Conservation (phyloP, 1,284 basidiomycete species). For the Vanrija pseudolonga region DNA sequence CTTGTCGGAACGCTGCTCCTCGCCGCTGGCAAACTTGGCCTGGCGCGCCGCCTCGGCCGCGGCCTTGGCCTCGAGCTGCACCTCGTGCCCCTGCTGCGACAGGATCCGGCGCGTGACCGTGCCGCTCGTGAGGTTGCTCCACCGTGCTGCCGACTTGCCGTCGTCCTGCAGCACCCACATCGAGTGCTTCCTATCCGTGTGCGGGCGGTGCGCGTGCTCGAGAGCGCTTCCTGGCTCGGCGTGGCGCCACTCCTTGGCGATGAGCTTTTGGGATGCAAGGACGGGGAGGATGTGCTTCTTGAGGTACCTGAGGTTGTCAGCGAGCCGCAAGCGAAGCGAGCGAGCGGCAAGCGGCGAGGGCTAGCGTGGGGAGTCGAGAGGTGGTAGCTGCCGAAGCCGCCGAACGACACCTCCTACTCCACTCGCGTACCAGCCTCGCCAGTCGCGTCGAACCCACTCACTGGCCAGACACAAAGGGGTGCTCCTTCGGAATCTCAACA, state of each 20-base stretch:
- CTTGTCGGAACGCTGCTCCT: slow-evolving; percentile 17
- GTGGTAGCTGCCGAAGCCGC: too few relatives aligned
- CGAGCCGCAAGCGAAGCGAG: too few relatives aligned
- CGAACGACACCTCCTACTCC: too few relatives aligned
- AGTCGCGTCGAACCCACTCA: slow-evolving; percentile 18
- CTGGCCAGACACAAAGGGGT: slow-evolving; percentile 40
- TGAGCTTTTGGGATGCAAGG: slow-evolving; percentile 33
- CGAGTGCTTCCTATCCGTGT: slow-evolving; percentile 2
- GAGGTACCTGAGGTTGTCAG: slow-evolving; percentile 29
- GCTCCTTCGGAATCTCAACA: slow-evolving; percentile 27
- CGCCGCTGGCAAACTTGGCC: not conserved
- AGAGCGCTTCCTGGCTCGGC: not conserved
- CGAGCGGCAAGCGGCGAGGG: too few relatives aligned
- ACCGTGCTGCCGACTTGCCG: not conserved
- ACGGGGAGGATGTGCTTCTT: slow-evolving; percentile 40
- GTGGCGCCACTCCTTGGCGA: slow-evolving; percentile 19
- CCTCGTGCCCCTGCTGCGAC: not conserved
- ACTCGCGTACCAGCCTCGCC: too few relatives aligned
- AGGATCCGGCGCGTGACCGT: not conserved
- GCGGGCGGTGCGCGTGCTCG: not conserved
- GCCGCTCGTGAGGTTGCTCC: not conserved
- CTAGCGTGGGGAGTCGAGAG: too few relatives aligned
- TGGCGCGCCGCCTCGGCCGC: slow-evolving; percentile 1
- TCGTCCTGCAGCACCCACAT: slow-evolving; percentile 7
- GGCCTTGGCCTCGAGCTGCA: not conserved